Evolutionary conservation across 495 filamentous ascomycete species (phyloP).

Genomic region (Aspergillus taichungensis): DNA sequence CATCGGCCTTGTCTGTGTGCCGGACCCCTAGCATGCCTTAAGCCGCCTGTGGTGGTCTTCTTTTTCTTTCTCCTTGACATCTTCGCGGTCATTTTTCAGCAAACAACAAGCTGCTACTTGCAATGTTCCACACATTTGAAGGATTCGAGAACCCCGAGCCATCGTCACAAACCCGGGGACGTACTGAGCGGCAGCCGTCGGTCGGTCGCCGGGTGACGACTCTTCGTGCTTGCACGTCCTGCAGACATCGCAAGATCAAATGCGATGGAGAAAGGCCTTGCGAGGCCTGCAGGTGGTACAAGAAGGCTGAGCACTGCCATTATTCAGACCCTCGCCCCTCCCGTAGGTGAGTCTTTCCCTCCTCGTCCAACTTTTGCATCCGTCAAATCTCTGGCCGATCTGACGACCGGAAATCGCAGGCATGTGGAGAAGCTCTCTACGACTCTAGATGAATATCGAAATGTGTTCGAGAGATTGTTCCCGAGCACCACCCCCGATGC

Average conservation of each 20-base stretch:
- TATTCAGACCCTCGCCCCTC: conserved; percentile 36
- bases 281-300: conserved; percentile 40
- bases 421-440: conserved; percentile 37
- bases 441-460: conserved; percentile 31
- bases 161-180: conserved; percentile 19
- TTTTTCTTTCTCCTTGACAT: not conserved
- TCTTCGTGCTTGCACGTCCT: conserved; percentile 37
- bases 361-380: not conserved
- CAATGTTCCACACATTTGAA: conserved; percentile 39
- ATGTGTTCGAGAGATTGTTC: conserved; percentile 30
- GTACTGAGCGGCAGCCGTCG: conserved; percentile 28
- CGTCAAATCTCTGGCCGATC: not conserved
- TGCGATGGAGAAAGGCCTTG: conserved; percentile 41
- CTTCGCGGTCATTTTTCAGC: not conserved
- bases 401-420: conserved; percentile 7
- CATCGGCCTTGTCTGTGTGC: conserved; percentile 6
- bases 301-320: conserved; percentile 35
- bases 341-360: conserved; percentile 20
- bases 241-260: conserved; percentile 41
- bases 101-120: conserved; percentile 2
- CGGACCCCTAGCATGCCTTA: conserved; percentile 1
- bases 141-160: conserved; percentile 28
- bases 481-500: conserved; percentile 28
- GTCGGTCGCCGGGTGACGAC: conserved; percentile 32
- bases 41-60: not conserved